phyloP scores from a whole-genome alignment of 371 early-diverging fungal species.

The Ordospora pajunii region DNA sequence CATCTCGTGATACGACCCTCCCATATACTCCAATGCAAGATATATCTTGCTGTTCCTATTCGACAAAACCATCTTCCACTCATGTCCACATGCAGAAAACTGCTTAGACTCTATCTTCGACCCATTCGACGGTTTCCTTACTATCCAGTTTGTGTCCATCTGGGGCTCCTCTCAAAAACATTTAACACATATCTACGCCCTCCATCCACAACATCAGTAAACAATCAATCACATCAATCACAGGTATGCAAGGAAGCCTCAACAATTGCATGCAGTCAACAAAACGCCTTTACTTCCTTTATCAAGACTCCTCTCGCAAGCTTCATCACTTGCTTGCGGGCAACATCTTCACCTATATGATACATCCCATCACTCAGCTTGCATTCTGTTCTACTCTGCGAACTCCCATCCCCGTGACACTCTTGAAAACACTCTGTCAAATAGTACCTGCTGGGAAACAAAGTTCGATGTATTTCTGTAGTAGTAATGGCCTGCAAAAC shows the following conservation, averaged over 20 bases:
- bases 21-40: conserved; percentile 10
- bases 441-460: conserved; percentile 26
- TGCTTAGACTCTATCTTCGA: neutral
- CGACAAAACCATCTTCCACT: neutral
- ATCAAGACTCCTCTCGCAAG: too few relatives aligned
- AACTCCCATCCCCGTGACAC: neutral
- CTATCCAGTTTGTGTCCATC: conserved; percentile 18
- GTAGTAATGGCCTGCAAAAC: conserved; percentile 38
- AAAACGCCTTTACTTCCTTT: too few relatives aligned
- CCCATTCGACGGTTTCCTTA: neutral
- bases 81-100: neutral
- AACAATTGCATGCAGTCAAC: too few relatives aligned
- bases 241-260: too few relatives aligned
- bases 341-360: too few relatives aligned
- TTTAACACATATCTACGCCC: neutral
- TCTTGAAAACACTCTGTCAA: conserved; percentile 15
- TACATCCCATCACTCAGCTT: too few relatives aligned
- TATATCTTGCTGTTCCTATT: neutral
- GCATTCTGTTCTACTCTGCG: neutral
- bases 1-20: conserved; percentile 21
- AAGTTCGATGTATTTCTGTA: conserved; percentile 16
- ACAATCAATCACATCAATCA: too few relatives aligned
- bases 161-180: neutral
- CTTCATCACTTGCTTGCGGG: too few relatives aligned
- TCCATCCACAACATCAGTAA: too few relatives aligned